Conservation (phyloP, 768 basidiomycete species). For the Leccinum imitatum region DNA sequence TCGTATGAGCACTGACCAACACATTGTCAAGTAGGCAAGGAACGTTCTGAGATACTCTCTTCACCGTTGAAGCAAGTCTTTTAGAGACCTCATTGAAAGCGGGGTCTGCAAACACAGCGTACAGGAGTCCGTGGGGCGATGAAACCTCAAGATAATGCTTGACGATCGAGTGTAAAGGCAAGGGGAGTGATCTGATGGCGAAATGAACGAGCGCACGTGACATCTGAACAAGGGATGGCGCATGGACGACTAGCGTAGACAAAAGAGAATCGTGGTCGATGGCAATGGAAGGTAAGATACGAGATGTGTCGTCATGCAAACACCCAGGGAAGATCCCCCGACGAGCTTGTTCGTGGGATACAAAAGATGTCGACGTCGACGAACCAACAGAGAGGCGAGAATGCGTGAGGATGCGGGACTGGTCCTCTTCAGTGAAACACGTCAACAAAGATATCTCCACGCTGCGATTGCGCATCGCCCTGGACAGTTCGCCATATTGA, state of each 20-base stretch:
- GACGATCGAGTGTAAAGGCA: conserved; percentile 14
- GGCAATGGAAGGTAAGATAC: conserved; percentile 36
- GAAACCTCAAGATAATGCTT: conserved; percentile 23
- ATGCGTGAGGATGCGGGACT: conserved; percentile 43
- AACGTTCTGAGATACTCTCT: conserved; percentile 6
- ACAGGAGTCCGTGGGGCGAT: conserved; percentile 13
- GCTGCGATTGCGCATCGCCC: conserved; percentile 98
- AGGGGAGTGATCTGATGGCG: conserved; percentile 22
- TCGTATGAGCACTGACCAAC: conserved; percentile 31
- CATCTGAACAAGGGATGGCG: conserved; percentile 30
- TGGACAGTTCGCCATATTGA: conserved; percentile 87
- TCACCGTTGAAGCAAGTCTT: conserved; percentile 16
- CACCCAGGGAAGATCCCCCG: conserved; percentile 20
- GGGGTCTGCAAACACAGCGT: conserved; percentile 20
- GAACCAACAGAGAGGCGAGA: conserved; percentile 45
- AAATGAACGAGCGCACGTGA: conserved; percentile 29
- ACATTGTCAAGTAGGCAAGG: conserved; percentile 14
- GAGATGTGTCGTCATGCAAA: neutral
- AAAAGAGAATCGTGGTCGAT: conserved; percentile 51
- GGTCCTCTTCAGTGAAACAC: conserved; percentile 45
- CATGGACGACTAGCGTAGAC: conserved; percentile 42
- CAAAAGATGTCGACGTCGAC: conserved; percentile 6
- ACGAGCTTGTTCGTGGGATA: conserved; percentile 25
- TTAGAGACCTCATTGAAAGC: conserved; percentile 12
- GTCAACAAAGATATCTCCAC: conserved; percentile 69